Evolutionary conservation across 208 protist species (phyloP).

Genomic region (Phytomonas serpens): DNA sequence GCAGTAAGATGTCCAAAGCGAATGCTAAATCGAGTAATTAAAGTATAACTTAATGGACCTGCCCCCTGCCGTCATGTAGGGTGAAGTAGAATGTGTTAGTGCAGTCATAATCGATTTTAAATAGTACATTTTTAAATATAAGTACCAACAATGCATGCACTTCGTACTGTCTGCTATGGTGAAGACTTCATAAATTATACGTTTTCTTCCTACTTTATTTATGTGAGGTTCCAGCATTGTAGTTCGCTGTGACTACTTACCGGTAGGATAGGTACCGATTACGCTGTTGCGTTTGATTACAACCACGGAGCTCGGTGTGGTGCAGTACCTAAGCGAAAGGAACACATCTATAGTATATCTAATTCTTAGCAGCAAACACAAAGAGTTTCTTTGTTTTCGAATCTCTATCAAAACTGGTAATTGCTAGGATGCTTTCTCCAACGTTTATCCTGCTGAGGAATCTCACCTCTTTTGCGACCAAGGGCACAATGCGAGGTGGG

Average conservation of each 20-base stretch:
- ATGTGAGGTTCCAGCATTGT: neutral
- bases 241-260: neutral
- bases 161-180: neutral
- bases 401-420: neutral
- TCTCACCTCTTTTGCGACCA: constrained; percentile 81
- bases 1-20: neutral
- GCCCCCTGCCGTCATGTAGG: neutral
- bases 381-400: constrained; percentile 2
- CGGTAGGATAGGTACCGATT: neutral
- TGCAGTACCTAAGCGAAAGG: neutral
- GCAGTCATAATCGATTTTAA: neutral
- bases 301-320: neutral
- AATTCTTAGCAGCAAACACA: constrained; percentile 1
- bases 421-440: constrained; percentile 37
- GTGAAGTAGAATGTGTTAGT: neutral
- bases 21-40: neutral
- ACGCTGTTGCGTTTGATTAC: neutral
- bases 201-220: neutral
- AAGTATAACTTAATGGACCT: neutral
- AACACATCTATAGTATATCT: neutral
- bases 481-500: constrained; percentile 86
- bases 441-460: constrained; percentile 50
- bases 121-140: neutral
- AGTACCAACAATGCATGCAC: neutral
- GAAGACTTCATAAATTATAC: neutral